These are phyloP conservation scores for Aureobasidium vineae DNA, from an alignment of 2,329 filamentous ascomycete species.

Conservation along the genomic window DNA sequence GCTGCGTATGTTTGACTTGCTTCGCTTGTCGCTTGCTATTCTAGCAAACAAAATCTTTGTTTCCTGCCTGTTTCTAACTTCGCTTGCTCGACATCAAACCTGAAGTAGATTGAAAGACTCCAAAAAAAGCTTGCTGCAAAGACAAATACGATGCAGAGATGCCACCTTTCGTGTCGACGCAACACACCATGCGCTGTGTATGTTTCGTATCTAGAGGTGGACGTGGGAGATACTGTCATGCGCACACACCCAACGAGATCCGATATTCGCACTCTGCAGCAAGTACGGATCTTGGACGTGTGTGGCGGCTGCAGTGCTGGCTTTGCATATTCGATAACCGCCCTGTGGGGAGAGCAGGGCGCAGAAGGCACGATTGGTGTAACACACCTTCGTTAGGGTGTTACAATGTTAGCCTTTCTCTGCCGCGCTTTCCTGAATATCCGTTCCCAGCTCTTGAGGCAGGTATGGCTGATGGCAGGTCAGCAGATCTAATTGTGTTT, in stretches of 20 bases:
- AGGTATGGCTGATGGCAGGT: too few relatives aligned
- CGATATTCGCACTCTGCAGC: neutral
- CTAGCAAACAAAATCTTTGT: neutral
- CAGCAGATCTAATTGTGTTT: too few relatives aligned
- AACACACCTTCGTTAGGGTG: neutral
- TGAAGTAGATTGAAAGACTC: neutral
- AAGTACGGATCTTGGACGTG: neutral
- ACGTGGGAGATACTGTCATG: neutral
- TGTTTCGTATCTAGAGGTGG: neutral
- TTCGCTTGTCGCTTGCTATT: neutral
- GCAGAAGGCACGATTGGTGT: neutral
- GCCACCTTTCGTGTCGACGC: neutral
- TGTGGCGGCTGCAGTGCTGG: conserved; percentile 5
- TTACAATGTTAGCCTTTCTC: too few relatives aligned
- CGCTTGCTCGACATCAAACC: neutral
- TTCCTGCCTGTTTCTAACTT: neutral
- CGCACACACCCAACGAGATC: neutral
- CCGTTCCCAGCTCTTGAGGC: too few relatives aligned
- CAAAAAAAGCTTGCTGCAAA: neutral
- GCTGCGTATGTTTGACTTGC: neutral
- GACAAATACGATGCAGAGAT: neutral
- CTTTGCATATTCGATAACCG: neutral
- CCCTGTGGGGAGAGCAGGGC: neutral
- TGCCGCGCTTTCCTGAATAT: too few relatives aligned
- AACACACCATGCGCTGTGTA: neutral